Percentiles rank a stretch among this genome's conserved stretches.
Evolutionary conservation across 129 eudicot genomes (phyloP).

Genomic region (Rutidosis leptorrhynchoides): DNA sequence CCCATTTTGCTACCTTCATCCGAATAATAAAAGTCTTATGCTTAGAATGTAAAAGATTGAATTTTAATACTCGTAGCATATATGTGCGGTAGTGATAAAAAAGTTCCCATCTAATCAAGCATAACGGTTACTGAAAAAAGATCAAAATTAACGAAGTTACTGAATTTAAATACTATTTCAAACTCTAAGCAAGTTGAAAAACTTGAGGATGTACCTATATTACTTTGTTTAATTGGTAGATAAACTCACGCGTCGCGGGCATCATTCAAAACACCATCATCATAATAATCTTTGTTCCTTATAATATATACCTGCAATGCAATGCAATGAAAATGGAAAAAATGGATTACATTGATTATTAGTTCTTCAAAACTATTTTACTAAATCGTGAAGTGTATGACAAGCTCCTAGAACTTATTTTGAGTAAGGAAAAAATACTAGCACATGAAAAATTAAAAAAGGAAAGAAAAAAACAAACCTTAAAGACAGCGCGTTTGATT

Average conservation of each 20-base stretch:
- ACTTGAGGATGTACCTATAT: constrained; percentile 20
- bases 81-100: not conserved
- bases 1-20: not conserved
- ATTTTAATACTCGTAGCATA: no score
- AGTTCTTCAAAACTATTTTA: not conserved
- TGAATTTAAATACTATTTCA: constrained; percentile 10
- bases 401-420: not conserved
- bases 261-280: constrained; percentile 29
- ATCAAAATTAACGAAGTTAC: not conserved
- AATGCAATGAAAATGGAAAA: constrained; percentile 9
- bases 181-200: not conserved
- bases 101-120: not conserved
- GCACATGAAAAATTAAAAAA: not conserved
- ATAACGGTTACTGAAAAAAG: not conserved
- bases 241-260: constrained; percentile 17
- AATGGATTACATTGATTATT: constrained; percentile 1
- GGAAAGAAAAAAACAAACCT: constrained; percentile 30
- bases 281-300: constrained; percentile 23
- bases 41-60: no score
- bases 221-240: constrained; percentile 16
- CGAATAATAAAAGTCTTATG: not conserved
- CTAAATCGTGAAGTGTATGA: not conserved
- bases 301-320: constrained; percentile 24
- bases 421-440: not conserved
- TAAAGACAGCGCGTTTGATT: constrained; percentile 38